These are phyloP conservation scores for Kurtzmaniella quercitrusa DNA, from an alignment of 1,139 yeast genomes.

Conservation along the genomic window DNA sequence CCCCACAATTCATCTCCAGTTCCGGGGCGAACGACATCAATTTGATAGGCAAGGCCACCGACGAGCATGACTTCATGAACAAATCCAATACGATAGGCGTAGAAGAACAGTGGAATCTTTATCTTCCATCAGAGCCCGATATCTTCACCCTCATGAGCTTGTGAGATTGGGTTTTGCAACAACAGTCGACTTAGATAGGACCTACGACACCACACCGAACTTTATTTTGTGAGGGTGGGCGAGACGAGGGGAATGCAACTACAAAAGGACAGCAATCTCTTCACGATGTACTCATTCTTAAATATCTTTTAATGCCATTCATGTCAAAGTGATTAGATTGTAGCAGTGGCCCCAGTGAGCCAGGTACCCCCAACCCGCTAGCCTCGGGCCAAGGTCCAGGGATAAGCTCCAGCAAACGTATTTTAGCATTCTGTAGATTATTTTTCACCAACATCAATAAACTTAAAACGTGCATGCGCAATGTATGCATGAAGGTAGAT, in stretches of 20 bases:
- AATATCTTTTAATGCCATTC: not conserved
- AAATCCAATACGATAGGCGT: not conserved
- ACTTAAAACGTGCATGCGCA: too few relatives aligned
- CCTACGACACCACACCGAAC: too few relatives aligned
- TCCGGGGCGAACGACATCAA: not conserved
- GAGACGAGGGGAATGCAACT: too few relatives aligned
- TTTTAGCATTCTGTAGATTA: not conserved
- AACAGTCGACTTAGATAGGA: too few relatives aligned
- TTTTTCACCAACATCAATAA: not conserved
- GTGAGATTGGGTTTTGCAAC: not conserved
- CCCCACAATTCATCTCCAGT: not conserved
- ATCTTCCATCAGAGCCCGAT: constrained; percentile 7
- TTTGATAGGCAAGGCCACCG: not conserved
- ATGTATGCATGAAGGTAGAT: not conserved
- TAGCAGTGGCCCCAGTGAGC: too few relatives aligned
- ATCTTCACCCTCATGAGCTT: not conserved
- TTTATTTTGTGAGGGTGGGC: too few relatives aligned
- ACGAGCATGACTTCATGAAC: constrained; percentile 4
- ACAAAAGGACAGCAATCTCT: too few relatives aligned
- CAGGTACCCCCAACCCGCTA: too few relatives aligned
- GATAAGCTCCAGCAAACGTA: too few relatives aligned
- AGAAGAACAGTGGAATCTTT: constrained; percentile 6
- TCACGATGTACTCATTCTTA: too few relatives aligned
- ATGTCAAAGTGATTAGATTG: not conserved
- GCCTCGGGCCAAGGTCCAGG: too few relatives aligned